Percentiles rank a stretch among this genome's conserved stretches.
Conservation (phyloP, 495 filamentous ascomycete genomes). For the Aspergillus conjunctus region DNA sequence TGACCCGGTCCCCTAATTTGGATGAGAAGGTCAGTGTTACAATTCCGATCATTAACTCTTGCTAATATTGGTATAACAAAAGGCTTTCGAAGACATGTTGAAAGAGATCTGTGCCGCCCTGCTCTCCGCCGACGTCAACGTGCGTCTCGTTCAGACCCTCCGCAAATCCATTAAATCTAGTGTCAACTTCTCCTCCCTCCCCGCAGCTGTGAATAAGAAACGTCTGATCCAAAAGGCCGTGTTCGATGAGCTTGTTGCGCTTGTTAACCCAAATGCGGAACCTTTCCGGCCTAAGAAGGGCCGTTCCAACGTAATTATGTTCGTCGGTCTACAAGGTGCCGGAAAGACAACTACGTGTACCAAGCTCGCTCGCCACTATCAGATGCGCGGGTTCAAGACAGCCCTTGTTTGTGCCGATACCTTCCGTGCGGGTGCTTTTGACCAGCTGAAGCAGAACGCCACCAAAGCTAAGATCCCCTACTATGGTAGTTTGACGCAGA, state of each 20-base stretch:
- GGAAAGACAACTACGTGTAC: constrained; percentile 99
- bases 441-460: constrained; percentile 98
- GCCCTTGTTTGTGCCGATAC: constrained; percentile 98
- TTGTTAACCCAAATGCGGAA: constrained; percentile 94
- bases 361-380: constrained; percentile 94
- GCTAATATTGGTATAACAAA: constrained; percentile 18
- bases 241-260: constrained; percentile 92
- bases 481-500: constrained; percentile 93
- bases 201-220: constrained; percentile 92
- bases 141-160: constrained; percentile 87
- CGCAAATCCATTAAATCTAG: constrained; percentile 88
- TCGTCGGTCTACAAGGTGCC: constrained; percentile 94
- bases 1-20: constrained; percentile 86
- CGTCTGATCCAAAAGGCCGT: constrained; percentile 97
- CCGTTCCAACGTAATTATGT: constrained; percentile 97
- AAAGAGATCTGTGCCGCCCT: constrained; percentile 95
- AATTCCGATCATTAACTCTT: constrained; percentile 11
- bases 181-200: constrained; percentile 91
- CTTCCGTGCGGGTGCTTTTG: constrained; percentile 96
- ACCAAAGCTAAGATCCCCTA: constrained; percentile 99
- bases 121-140: constrained; percentile 94
- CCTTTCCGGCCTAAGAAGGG: constrained; percentile 97
- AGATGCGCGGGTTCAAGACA: constrained; percentile 88
- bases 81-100: constrained; percentile 98
- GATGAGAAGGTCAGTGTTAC: constrained; percentile 79